Percentiles rank a stretch among this genome's conserved stretches.
These are phyloP conservation scores for Brasilioporus rufonigricans DNA, from an alignment of 768 basidiomycete genomes.

Conservation along the genomic window DNA sequence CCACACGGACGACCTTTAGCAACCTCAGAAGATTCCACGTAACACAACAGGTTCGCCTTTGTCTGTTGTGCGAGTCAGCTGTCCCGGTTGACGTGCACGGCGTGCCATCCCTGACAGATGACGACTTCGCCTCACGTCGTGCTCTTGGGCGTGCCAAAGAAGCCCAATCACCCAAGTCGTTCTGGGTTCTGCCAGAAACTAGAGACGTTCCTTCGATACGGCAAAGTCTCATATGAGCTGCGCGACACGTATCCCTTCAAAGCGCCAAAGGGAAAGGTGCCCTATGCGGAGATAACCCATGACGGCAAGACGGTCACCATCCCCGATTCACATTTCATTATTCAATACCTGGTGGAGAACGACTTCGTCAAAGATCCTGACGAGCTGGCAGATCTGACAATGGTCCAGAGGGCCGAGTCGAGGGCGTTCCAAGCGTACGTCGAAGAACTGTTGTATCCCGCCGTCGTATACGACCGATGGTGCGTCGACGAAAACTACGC, in stretches of 20 bases:
- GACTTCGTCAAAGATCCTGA: slow-evolving; percentile 29
- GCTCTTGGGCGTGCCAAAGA: slow-evolving; percentile 27
- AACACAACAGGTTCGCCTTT: background rate
- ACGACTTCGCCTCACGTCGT: slow-evolving; percentile 21
- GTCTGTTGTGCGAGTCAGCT: background rate
- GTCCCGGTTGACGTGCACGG: background rate
- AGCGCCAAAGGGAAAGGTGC: slow-evolving; percentile 34
- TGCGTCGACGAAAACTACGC: slow-evolving; percentile 26
- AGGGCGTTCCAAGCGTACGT: slow-evolving; percentile 34
- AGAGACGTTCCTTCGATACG: slow-evolving; percentile 30
- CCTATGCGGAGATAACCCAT: slow-evolving; percentile 30
- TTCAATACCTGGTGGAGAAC: slow-evolving; percentile 28
- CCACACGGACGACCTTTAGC: background rate
- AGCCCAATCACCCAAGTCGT: slow-evolving; percentile 16
- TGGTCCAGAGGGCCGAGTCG: slow-evolving; percentile 31
- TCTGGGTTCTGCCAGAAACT: slow-evolving; percentile 37
- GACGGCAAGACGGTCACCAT: slow-evolving; percentile 18
- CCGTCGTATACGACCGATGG: slow-evolving; percentile 33
- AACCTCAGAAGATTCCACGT: background rate
- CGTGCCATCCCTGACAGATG: slow-evolving; percentile 7
- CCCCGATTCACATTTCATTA: slow-evolving; percentile 35
- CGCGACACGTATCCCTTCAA: slow-evolving; percentile 23
- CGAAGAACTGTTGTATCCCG: slow-evolving; percentile 30
- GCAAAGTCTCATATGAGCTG: slow-evolving; percentile 27
- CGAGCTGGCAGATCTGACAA: slow-evolving; percentile 23